Evolutionary conservation across 495 filamentous ascomycete species (phyloP), one percentile per base, ranked within the genome.

Genomic region (Aspergillus nanangensis): DNA sequence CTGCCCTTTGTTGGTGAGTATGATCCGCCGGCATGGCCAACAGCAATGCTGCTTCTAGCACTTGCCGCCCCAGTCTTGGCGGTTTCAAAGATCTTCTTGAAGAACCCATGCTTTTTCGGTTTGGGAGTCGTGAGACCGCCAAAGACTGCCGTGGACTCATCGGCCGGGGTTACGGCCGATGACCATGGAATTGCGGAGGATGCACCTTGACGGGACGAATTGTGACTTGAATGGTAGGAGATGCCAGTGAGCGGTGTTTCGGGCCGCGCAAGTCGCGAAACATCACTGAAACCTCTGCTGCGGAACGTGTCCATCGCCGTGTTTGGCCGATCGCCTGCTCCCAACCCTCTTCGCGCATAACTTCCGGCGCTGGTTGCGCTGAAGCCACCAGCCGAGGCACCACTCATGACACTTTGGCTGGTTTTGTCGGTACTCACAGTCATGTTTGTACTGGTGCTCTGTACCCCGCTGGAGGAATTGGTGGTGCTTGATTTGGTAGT

Each of bases 291-390:
- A 8, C 68, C 71, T 36, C 66, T 57, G 8, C 58, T 66, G 13
- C 60, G 62, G 39, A 62, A 53, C 38, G 56, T 67, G 41, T 77
- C 74, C 55, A 80, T 67, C 2, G 73, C 71, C 32, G 77, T 83
- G 39, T 67, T 65, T 1, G 79, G 79, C 39, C 79, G 60, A 25
- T 68, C 67, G 40, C 59, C 44, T 9, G 58, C 61, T n/a, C 64
- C 62, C 41, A 62, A 70, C 78, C 87, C 63, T 36, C 84, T 81
- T 38, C 93, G 77, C 19, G 88, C 90, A 23, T 91, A 79, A 63
- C 90, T 95, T 35, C 91, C 94, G 13, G 93, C 93, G 62, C 92
- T 96, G 0, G 94, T 97, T 31, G 92, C 88, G 61, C 90, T 96
- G 61, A 96, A 87, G 1, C 79, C 91, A 13, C 90, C 85, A 1